Evolutionary conservation across 306 rosid genomes (phyloP), one percentile per base, ranked within the genome.

Genomic region (Neltuma alba): DNA sequence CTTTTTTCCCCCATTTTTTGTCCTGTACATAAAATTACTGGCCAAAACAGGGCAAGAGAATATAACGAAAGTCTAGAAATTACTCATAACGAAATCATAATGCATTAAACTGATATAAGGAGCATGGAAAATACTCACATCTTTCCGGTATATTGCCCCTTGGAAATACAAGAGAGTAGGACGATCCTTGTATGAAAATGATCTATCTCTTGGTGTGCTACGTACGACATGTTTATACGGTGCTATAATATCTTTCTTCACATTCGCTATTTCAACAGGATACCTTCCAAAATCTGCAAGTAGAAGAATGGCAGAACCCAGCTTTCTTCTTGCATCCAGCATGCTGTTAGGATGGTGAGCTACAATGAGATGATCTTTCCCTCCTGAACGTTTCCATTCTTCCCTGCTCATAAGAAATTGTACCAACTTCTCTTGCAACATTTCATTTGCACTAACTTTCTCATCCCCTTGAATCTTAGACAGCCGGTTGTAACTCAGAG

Each of bases 211-310:
- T 74, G 89, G 89, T 58, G 90, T 75, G 20, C 98, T 88, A 48
- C 44, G 28, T 45, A 90, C 92, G 40, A 95, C 71, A 78, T 95
- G 99, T 79, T 77, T 89, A 78, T 93, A 95, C 31, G 99, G 99
- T 42, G 99, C 99, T 41, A 95, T 88, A 72, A 95, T 81, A 83
- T 95, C 98, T 85, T 93, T 95, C 36, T 88, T 86, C 78, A 95
- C 52, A 79, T 93, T 95, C 47, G 99, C 99, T 84, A 90, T 70
- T 76, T 86, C 92, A 75, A 33, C 82, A 1, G 97, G 93, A 79
- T 95, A 95, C 87, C 99, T 91, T 84, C 99, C 98, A 62, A 95
- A 95, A 90, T 95, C 98, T 25, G 99, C 98, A 45, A 95, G 98
- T 73, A 93, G 90, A 75, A 95, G 93, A 83, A 91, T 91, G 75